phyloP scores from a whole-genome alignment of 768 basidiomycete species.

The Pulveroboletus sp. region DNA sequence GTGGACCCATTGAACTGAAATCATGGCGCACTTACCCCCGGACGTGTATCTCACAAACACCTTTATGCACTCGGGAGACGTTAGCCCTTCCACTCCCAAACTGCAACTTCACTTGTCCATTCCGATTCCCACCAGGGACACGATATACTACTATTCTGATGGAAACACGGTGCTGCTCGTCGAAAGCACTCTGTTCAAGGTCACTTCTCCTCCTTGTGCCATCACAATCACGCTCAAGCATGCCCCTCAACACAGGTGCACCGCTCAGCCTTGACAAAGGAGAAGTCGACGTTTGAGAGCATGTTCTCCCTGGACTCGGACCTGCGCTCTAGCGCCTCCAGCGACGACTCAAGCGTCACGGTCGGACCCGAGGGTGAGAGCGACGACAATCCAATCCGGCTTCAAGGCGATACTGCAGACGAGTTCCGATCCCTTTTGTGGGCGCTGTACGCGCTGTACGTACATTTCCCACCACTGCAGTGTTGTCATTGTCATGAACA shows the following conservation, averaged over 20 bases:
- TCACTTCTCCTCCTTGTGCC: conserved; percentile 18
- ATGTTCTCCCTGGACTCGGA: conserved; percentile 43
- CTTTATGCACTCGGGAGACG: conserved; percentile 31
- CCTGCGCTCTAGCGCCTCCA: conserved; percentile 24
- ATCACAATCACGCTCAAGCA: conserved; percentile 23
- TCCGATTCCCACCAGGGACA: conserved; percentile 34
- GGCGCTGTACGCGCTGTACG: conserved; percentile 50
- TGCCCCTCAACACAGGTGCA: conserved; percentile 29
- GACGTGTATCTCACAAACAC: conserved; percentile 30
- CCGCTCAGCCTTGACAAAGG: conserved; percentile 39
- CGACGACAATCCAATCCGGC: conserved; percentile 47
- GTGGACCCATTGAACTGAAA: conserved; percentile 2
- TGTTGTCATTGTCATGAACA: neutral
- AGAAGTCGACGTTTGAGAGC: conserved; percentile 42
- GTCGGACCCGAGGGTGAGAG: conserved; percentile 41
- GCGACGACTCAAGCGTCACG: conserved; percentile 22
- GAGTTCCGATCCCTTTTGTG: conserved; percentile 52
- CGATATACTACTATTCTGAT: conserved; percentile 37
- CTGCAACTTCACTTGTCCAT: conserved; percentile 31
- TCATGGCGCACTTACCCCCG: conserved; percentile 29
- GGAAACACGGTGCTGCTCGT: conserved; percentile 43
- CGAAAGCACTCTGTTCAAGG: conserved; percentile 46
- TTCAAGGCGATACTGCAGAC: conserved; percentile 44
- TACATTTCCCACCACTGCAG: conserved; percentile 10
- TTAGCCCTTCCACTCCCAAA: conserved; percentile 32